Evolutionary conservation across 2,329 filamentous ascomycete genomes (phyloP).

Genomic region (Aspergillus vadensis): DNA sequence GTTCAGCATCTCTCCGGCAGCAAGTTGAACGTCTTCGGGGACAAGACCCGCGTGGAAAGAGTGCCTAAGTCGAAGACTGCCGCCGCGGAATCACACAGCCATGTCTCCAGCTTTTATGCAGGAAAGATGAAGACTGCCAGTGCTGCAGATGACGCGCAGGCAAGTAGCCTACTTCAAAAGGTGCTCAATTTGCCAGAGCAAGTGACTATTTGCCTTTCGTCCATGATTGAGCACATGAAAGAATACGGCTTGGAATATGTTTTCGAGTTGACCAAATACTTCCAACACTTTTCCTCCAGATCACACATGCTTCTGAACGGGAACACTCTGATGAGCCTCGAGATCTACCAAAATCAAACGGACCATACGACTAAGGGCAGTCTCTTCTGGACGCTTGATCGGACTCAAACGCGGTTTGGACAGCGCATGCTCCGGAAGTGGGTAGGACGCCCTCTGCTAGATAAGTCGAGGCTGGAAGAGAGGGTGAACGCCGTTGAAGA

Average conservation of each 20-base stretch:
- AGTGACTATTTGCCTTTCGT: conserved; percentile 88
- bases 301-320: conserved; percentile 96
- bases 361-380: conserved; percentile 84
- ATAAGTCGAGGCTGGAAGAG: conserved; percentile 72
- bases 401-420: conserved; percentile 86
- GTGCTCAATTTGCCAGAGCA: conserved; percentile 81
- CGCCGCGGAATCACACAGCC: conserved; percentile 80
- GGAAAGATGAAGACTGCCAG: conserved; percentile 70
- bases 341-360: conserved; percentile 94
- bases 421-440: conserved; percentile 87
- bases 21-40: conserved; percentile 88
- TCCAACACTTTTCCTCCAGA: conserved; percentile 89
- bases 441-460: conserved; percentile 86
- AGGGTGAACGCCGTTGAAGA: conserved; percentile 85
- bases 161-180: conserved; percentile 74
- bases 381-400: conserved; percentile 92
- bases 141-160: conserved; percentile 55
- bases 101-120: conserved; percentile 91
- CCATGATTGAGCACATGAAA: conserved; percentile 90
- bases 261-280: conserved; percentile 95
- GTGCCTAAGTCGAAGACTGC: conserved; percentile 75
- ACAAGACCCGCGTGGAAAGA: conserved; percentile 82
- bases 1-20: conserved; percentile 86
- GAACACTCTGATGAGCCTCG: conserved; percentile 88
- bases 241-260: conserved; percentile 95